Percentiles rank a stretch among this genome's conserved stretches.
These are phyloP conservation scores for Hippophae gyantsensis DNA, from an alignment of 306 rosid genomes.

Conservation along the genomic window DNA sequence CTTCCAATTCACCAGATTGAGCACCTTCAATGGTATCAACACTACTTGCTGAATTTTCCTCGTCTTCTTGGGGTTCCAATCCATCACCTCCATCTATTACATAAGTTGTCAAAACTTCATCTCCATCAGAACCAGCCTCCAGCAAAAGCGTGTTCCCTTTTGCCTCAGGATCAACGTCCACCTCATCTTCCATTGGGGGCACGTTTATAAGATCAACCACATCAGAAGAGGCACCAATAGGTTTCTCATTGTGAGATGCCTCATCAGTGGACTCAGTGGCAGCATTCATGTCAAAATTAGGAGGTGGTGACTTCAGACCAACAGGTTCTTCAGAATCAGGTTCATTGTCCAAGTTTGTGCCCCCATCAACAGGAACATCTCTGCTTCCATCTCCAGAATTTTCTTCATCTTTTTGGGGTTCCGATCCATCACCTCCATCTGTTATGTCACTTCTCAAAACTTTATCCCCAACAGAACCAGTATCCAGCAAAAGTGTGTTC, in stretches of 20 bases:
- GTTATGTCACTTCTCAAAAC: background rate
- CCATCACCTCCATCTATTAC: constrained; percentile 1
- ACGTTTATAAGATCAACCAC: constrained; percentile 10
- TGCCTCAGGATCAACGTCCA: background rate
- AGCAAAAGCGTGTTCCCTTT: constrained; percentile 1
- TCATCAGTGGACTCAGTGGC: constrained; percentile 14
- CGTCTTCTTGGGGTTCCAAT: constrained; percentile 7
- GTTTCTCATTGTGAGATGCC: constrained; percentile 18
- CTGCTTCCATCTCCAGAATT: constrained; percentile 26
- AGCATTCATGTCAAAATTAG: constrained; percentile 18
- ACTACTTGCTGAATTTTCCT: constrained; percentile 6
- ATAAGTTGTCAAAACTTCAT: constrained; percentile 8
- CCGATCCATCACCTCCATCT: too few relatives aligned
- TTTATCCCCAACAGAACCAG: constrained; percentile 6
- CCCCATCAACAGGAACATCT: constrained; percentile 21
- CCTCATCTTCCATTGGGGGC: constrained; percentile 14
- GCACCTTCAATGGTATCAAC: constrained; percentile 8
- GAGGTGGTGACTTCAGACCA: constrained; percentile 8
- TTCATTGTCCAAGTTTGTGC: constrained; percentile 37
- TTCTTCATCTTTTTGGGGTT: too few relatives aligned
- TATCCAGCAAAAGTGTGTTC: constrained; percentile 5
- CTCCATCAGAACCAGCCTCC: constrained; percentile 11
- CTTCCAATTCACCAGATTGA: constrained; percentile 20
- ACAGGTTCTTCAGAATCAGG: constrained; percentile 25
- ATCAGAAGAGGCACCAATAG: constrained; percentile 11